phyloP scores from a whole-genome alignment of 345 rosid genomes.

The Ceriops tagal region DNA sequence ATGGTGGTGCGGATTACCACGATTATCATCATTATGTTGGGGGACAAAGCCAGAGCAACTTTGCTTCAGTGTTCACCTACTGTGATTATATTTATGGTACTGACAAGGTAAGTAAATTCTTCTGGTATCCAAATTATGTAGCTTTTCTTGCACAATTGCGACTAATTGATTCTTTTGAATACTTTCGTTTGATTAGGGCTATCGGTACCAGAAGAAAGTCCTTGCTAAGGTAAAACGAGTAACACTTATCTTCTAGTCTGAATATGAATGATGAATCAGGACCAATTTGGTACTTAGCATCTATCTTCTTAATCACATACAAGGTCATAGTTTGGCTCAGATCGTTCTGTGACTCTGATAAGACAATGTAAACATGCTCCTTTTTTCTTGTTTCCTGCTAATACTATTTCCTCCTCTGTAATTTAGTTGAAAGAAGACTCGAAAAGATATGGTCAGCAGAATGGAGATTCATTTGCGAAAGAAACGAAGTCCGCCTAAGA shows the following conservation, averaged over 20 bases:
- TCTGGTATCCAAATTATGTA: background rate
- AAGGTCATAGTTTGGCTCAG: background rate
- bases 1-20: slow-evolving; percentile 95
- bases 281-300: background rate
- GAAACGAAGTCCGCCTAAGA: slow-evolving; percentile 39
- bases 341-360: background rate
- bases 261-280: background rate
- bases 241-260: background rate
- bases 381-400: slow-evolving; percentile 1
- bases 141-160: slow-evolving; percentile 8
- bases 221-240: slow-evolving; percentile 48
- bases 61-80: slow-evolving; percentile 93
- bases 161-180: slow-evolving; percentile 14
- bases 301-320: background rate
- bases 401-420: background rate
- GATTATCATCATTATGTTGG: slow-evolving; percentile 99
- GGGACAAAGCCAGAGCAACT: slow-evolving; percentile 97
- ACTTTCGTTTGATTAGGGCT: slow-evolving; percentile 52
- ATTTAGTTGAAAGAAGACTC: slow-evolving; percentile 47
- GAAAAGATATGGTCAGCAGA: slow-evolving; percentile 16
- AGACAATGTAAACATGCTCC: background rate
- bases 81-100: slow-evolving; percentile 95
- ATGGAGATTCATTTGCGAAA: slow-evolving; percentile 22
- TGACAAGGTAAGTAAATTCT: slow-evolving; percentile 54
- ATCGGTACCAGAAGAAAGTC: slow-evolving; percentile 82